Conservation (phyloP, 495 filamentous ascomycete species). For the Penicillium bialowiezense region DNA sequence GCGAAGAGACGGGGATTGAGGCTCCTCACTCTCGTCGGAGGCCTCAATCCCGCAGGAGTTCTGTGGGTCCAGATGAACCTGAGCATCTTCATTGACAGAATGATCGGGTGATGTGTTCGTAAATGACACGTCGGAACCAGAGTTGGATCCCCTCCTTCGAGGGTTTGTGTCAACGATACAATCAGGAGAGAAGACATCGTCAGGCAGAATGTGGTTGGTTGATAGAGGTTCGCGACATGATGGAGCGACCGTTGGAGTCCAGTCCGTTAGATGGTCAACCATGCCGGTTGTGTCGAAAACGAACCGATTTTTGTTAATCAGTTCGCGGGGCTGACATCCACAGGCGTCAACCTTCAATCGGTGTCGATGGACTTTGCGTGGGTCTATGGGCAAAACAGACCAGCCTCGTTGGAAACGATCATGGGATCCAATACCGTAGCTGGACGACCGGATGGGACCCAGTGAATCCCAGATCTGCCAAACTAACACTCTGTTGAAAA, state of each 20-base stretch:
- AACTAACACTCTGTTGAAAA: constrained; percentile 60
- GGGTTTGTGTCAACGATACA: constrained; percentile 14
- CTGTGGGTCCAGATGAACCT: too few species aligned
- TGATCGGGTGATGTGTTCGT: background rate
- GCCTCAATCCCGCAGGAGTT: too few species aligned
- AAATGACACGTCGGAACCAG: background rate
- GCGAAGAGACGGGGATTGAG: background rate
- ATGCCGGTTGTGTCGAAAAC: constrained; percentile 33
- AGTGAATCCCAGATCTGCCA: constrained; percentile 62
- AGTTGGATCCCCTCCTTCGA: background rate
- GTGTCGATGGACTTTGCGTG: constrained; percentile 40
- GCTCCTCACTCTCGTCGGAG: background rate
- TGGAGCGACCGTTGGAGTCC: constrained; percentile 18
- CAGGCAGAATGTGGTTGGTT: constrained; percentile 2
- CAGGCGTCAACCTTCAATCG: constrained; percentile 37
- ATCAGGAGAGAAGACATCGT: constrained; percentile 32
- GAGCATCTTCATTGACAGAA: background rate
- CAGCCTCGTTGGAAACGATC: constrained; percentile 35
- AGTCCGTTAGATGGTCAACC: constrained; percentile 21
- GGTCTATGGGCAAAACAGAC: constrained; percentile 51
- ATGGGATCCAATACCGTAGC: constrained; percentile 23
- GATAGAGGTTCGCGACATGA: background rate
- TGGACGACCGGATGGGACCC: constrained; percentile 25
- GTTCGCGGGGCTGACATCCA: constrained; percentile 35
- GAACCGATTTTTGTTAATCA: constrained; percentile 10